Base-by-base conservation (phyloP, 495 filamentous ascomycete species). In the Xylaria palmicola region DNA sequence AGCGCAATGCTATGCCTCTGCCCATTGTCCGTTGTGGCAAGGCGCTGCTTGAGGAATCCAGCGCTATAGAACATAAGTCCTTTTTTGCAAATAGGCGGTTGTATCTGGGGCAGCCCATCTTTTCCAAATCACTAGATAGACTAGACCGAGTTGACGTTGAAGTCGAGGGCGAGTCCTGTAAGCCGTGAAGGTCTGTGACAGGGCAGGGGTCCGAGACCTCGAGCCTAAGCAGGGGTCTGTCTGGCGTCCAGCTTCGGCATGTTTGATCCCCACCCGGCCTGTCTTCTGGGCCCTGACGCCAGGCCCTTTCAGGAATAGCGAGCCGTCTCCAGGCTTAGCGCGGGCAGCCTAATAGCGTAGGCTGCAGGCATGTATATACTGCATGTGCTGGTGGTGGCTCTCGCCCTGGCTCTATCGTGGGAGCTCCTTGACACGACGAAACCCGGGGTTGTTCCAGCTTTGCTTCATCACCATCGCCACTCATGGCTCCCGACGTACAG, bases 391-490 rank as follows among this genome's bases (percentile, higher is more conserved):
- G 62, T 44, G 43, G 30, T 57, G 60, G 62, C 61, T 62, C 26
- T 9, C 20, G 27, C 60, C 57, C 57, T 67, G 63, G 54, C 44
- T 61, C 64, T 65, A 65, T 68, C 67, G 37, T 50, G 60, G 64
- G 62, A 62, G 59, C 50, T 70, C 63, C 65, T 62, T 59, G 67
- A 59, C 36, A 34, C 39, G 47, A 49, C 71, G 71, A 74, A 74
- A 74, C 72, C 60, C 59, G 59, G 63, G 59, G 66, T 30, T 62
- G 69, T 74, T 71, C 64, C 72, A 74, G 64, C 66, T 67, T 54
- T 72, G 72, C 72, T 68, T 74, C 72, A 74, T 68, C 70, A 64
- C 65, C 59, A 63, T 55, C 34, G 37, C 58, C 39, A 32, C 48
- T 62, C 68, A 74, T 72, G 68, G 68, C 56, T 50, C 60, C 39